Evolutionary conservation across 2,329 filamentous ascomycete genomes (phyloP).

Genomic region (Claviceps humidiphila): DNA sequence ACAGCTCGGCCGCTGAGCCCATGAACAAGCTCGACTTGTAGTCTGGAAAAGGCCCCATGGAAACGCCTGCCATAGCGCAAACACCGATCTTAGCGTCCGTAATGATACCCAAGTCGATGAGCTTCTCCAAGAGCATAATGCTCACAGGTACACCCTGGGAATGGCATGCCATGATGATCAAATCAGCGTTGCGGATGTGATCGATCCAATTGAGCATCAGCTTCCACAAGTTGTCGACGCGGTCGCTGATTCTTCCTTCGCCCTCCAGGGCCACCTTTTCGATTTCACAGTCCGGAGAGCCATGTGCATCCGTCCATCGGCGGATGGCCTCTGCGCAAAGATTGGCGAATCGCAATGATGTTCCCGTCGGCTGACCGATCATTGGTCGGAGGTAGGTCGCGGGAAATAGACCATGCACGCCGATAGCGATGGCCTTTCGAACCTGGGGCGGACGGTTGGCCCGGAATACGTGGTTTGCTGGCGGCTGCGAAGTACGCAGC

Average conservation of each 20-base stretch:
- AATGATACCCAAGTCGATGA: slow-evolving; percentile 81
- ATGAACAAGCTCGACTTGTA: slow-evolving; percentile 84
- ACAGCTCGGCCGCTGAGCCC: slow-evolving; percentile 83
- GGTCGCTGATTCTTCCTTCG: slow-evolving; percentile 80
- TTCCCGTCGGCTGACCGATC: slow-evolving; percentile 88
- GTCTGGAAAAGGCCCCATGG: slow-evolving; percentile 81
- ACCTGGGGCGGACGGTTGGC: slow-evolving; percentile 57
- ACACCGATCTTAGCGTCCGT: slow-evolving; percentile 66
- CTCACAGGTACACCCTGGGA: slow-evolving; percentile 92
- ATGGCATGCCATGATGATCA: slow-evolving; percentile 85
- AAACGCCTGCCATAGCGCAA: slow-evolving; percentile 84
- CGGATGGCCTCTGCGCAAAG: slow-evolving; percentile 74
- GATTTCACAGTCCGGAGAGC: slow-evolving; percentile 64
- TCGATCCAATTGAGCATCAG: slow-evolving; percentile 90
- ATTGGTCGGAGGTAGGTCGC: slow-evolving; percentile 77
- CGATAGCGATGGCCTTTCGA: slow-evolving; percentile 80
- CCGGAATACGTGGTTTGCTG: slow-evolving; percentile 59
- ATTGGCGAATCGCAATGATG: slow-evolving; percentile 84
- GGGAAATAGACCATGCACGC: slow-evolving; percentile 88
- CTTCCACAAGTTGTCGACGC: slow-evolving; percentile 89
- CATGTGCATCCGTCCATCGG: slow-evolving; percentile 64
- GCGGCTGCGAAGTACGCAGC: slow-evolving; percentile 39
- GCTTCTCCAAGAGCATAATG: slow-evolving; percentile 81
- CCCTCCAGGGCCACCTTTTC: slow-evolving; percentile 92
- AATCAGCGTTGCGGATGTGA: slow-evolving; percentile 72